phyloP scores from a whole-genome alignment of 164 flowering plant species.

The Piper longum region DNA sequence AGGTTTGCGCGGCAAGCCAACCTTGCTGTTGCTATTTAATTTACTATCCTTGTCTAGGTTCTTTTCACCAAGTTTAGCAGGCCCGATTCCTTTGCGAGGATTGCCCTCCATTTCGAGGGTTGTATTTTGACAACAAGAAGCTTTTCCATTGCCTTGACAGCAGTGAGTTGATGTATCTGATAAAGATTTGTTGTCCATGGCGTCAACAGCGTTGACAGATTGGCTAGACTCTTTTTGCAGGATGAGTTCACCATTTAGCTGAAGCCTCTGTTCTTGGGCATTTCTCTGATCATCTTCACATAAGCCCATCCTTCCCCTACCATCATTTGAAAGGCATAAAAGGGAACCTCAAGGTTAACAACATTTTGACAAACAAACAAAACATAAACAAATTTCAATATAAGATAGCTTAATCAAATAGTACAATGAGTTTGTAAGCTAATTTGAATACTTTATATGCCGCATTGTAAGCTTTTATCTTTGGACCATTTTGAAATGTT shows the following conservation, averaged over 20 bases:
- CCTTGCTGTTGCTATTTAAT: constrained; percentile 19
- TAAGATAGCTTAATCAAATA: too few relatives aligned
- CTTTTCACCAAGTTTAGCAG: background rate
- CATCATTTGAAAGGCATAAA: background rate
- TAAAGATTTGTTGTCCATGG: constrained; percentile 16
- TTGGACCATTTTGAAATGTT: too few relatives aligned
- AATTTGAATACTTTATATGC: background rate
- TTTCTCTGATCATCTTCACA: constrained; percentile 78
- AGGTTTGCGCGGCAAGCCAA: constrained; percentile 27
- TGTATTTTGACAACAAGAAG: constrained; percentile 47
- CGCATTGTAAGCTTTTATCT: too few relatives aligned
- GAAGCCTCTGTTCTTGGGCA: constrained; percentile 42
- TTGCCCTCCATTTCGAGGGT: background rate
- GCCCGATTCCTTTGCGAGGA: background rate
- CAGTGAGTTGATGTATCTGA: constrained; percentile 19
- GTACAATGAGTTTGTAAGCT: background rate
- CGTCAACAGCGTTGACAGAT: constrained; percentile 3
- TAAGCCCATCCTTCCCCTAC: constrained; percentile 96
- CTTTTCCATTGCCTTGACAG: constrained; percentile 44
- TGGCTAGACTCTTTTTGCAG: constrained; percentile 17
- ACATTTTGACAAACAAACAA: background rate
- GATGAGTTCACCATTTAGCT: constrained; percentile 16
- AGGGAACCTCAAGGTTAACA: background rate
- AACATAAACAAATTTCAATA: too few relatives aligned
- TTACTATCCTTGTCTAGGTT: constrained; percentile 1